Evolutionary conservation across 192 early-diverging fungal species (phyloP).

Genomic region (Gorgonomyces haynaldii): DNA sequence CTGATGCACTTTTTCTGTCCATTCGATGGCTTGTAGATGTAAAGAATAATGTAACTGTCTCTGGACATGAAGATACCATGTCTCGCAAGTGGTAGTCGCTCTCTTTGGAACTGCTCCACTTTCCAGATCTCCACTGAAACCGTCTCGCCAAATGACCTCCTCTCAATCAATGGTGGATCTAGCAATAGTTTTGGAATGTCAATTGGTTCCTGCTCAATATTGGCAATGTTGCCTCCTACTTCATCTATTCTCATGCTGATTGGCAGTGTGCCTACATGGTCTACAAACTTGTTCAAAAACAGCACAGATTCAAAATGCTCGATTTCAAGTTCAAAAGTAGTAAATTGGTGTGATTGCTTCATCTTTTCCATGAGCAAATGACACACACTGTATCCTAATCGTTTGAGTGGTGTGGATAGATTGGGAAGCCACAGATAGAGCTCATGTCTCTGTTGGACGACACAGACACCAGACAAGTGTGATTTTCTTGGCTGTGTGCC

Average conservation of each 20-base stretch:
- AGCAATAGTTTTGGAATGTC: constrained; percentile 8
- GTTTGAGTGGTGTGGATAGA: no score
- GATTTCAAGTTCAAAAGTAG: no score
- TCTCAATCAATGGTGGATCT: neutral
- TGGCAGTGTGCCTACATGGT: constrained; percentile 22
- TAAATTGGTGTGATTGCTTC: no score
- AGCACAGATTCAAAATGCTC: no score
- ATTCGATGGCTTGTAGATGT: constrained; percentile 13
- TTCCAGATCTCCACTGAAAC: constrained; percentile 5
- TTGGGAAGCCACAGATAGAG: no score
- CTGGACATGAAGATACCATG: constrained; percentile 12
- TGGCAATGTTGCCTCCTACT: constrained; percentile 15
- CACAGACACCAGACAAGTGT: no score
- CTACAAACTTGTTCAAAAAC: constrained; percentile 21
- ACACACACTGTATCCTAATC: no score
- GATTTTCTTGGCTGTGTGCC: no score
- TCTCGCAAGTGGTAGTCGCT: neutral
- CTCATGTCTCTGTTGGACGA: no score
- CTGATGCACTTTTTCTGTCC: constrained; percentile 18
- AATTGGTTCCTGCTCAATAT: constrained; percentile 17
- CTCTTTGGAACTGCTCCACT: constrained; percentile 14
- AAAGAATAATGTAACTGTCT: constrained; percentile 23
- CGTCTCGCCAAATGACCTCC: neutral
- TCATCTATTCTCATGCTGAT: constrained; percentile 25
- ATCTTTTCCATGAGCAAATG: no score